phyloP scores from a whole-genome alignment of 495 filamentous ascomycete species.

The Xylona heveae region DNA sequence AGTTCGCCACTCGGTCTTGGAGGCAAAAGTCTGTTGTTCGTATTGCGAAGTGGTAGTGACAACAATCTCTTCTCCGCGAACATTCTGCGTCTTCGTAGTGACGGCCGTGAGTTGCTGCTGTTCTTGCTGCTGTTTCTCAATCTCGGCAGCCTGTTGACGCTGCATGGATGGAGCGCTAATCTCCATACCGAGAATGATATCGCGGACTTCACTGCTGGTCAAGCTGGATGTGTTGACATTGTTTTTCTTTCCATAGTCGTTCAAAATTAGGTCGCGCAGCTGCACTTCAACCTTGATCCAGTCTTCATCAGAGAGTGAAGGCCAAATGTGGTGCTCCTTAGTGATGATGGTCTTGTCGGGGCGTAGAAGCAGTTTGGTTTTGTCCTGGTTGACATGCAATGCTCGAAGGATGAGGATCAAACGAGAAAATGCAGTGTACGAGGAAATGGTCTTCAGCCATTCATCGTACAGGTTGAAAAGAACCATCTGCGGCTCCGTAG shows the following conservation, averaged over 20 bases:
- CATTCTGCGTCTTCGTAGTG: slow-evolving; percentile 95
- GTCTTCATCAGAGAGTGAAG: slow-evolving; percentile 79
- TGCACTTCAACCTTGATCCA: slow-evolving; percentile 99
- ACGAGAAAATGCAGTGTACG: slow-evolving; percentile 96
- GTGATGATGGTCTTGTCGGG: slow-evolving; percentile 98
- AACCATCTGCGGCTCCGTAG: slow-evolving; percentile 98
- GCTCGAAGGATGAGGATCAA: slow-evolving; percentile 88
- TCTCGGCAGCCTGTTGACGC: slow-evolving; percentile 94
- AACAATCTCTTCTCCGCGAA: slow-evolving; percentile 93
- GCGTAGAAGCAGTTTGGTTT: slow-evolving; percentile 92
- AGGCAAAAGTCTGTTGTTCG: slow-evolving; percentile 92
- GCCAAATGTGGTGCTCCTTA: slow-evolving; percentile 98
- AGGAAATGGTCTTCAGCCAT: slow-evolving; percentile 96
- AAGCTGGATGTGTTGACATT: slow-evolving; percentile 95
- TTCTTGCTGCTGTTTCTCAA: slow-evolving; percentile 97
- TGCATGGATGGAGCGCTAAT: slow-evolving; percentile 97
- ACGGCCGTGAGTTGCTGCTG: slow-evolving; percentile 92
- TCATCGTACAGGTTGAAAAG: slow-evolving; percentile 98
- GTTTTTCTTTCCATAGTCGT: slow-evolving; percentile 99
- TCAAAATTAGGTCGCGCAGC: slow-evolving; percentile 84
- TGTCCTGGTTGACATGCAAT: slow-evolving; percentile 93
- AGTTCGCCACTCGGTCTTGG: slow-evolving; percentile 97
- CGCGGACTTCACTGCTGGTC: slow-evolving; percentile 89
- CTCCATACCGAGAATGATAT: slow-evolving; percentile 99
- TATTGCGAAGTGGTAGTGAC: slow-evolving; percentile 95